These are phyloP conservation scores for Coniella lustricola DNA, from an alignment of 2,329 filamentous ascomycete species.

Conservation along the genomic window DNA sequence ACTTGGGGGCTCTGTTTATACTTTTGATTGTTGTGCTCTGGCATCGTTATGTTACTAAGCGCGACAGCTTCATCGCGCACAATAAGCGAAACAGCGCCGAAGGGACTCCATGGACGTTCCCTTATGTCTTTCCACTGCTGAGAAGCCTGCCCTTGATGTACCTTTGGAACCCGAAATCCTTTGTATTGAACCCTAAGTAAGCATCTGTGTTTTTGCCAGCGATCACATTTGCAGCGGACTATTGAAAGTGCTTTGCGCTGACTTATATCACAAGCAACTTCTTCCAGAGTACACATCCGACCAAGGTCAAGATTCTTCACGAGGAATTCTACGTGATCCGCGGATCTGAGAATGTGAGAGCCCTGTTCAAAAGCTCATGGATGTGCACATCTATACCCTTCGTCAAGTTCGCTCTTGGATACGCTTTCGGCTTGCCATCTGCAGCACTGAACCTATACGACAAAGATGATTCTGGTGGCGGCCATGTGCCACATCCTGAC, in stretches of 20 bases:
- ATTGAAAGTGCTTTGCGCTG: constrained; percentile 1
- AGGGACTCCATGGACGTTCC: constrained; percentile 18
- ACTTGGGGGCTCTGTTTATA: constrained; percentile 14
- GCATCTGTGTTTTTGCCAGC: constrained; percentile 1
- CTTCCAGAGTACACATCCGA: constrained; percentile 19
- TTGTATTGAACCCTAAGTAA: constrained; percentile 19
- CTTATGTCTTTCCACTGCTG: constrained; percentile 20
- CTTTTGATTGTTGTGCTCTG: constrained; percentile 16
- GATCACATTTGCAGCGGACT: background rate
- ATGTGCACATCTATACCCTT: constrained; percentile 22
- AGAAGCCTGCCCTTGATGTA: constrained; percentile 21
- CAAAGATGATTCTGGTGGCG: constrained; percentile 22
- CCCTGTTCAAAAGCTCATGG: constrained; percentile 20
- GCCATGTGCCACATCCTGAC: constrained; percentile 13
- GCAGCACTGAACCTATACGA: constrained; percentile 22
- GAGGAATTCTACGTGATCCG: constrained; percentile 21
- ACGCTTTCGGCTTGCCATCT: constrained; percentile 22
- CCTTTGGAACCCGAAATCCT: constrained; percentile 19
- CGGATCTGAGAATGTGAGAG: constrained; percentile 21
- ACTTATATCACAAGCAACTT: constrained; percentile 17
- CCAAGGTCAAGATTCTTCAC: constrained; percentile 20
- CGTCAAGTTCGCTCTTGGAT: constrained; percentile 24
- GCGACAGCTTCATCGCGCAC: constrained; percentile 1
- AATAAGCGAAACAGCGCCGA: constrained; percentile 11
- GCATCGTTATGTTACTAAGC: constrained; percentile 13